These are phyloP conservation scores for Gilbertella persicaria DNA, from an alignment of 371 early-diverging fungal genomes.

Conservation along the genomic window DNA sequence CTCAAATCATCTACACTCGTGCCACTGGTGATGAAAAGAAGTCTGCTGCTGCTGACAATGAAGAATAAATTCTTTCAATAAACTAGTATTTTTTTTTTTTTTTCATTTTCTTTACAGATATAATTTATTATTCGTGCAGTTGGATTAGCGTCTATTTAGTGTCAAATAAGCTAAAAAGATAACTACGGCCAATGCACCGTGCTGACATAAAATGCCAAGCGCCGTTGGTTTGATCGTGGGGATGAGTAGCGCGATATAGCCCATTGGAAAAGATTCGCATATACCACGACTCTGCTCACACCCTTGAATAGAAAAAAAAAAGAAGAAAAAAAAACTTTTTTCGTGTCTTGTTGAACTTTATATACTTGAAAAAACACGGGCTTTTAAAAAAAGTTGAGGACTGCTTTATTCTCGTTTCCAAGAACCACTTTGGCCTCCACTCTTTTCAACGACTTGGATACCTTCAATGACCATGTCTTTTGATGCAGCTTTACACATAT, in stretches of 20 bases:
- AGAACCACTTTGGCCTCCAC: slow-evolving; percentile 79
- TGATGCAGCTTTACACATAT: slow-evolving; percentile 78
- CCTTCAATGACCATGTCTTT: slow-evolving; percentile 57
- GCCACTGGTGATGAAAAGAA: slow-evolving; percentile 78
- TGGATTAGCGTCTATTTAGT: slow-evolving; percentile 31
- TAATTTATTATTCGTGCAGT: slow-evolving; percentile 21
- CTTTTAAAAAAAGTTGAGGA: too few species aligned
- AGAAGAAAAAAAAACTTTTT: slow-evolving; percentile 14
- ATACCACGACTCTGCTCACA: slow-evolving; percentile 44
- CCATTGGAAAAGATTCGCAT: slow-evolving; percentile 39
- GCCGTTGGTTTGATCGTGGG: slow-evolving; percentile 25
- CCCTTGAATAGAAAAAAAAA: slow-evolving; percentile 22
- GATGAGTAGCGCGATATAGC: slow-evolving; percentile 41
- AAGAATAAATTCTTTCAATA: slow-evolving; percentile 23
- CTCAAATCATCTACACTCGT: slow-evolving; percentile 96
- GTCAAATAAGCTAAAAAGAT: slow-evolving; percentile 16
- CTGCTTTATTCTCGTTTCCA: slow-evolving; percentile 36
- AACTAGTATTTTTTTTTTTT: slow-evolving; percentile 1
- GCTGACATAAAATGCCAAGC: slow-evolving; percentile 21
- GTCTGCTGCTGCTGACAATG: slow-evolving; percentile 39
- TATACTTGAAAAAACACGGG: too few species aligned
- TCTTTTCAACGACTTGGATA: slow-evolving; percentile 71
- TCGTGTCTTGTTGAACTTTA: background rate
- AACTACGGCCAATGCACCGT: slow-evolving; percentile 30
- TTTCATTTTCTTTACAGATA: slow-evolving; percentile 16